Base-by-base conservation (phyloP, 257 asterid genomes). In the Nicotiana knightiana region DNA sequence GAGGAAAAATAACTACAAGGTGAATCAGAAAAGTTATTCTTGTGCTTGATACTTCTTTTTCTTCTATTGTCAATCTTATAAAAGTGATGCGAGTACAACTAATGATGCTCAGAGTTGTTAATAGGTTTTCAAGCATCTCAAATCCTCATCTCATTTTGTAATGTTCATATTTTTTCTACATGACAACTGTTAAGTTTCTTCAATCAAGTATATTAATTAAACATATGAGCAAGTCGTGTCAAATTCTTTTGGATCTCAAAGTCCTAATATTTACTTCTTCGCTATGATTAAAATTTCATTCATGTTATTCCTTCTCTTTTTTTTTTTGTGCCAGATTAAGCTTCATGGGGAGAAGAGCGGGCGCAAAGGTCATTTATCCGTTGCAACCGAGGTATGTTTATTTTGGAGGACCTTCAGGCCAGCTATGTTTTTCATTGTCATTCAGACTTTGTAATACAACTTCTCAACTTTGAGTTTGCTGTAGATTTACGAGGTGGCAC, bases 281-380 rank as follows among this genome's bases (percentile, higher is more conserved):
- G 37, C 43, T 39, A 46, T 26, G 51, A 62, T 63, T 80, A 80
- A 80, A 64, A 62, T n/a, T 46, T 66, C 53, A 63, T 75, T 51
- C 80, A 16, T 15, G 48, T 26, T 51, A 26, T 43, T 33, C 76
- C 30, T 7, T 80, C 6, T 75, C 80, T 68, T 76, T 61, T 80
- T 82, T 67, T 32, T 81, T 82, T 67, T 32, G 76, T 83, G 32
- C 77, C 86, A 95, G 99, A 87, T 95, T 97, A 95, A 95, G 90
- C 97, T 95, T 81, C 94, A 93, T 4, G 97, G 95, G 70, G 98
- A 95, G 88, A 95, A 93, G 89, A 89, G 93, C 4, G 99, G 99
- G 66, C 96, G 98, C 62, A 96, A 96, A 89, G 99, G 99, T 70
- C 98, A 88, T 89, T 86, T 96, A 33, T 89, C 98, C 9, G 89